Evolutionary conservation across 208 protist species (phyloP).

Genomic region (Acanthamoeba lugdunensis): DNA sequence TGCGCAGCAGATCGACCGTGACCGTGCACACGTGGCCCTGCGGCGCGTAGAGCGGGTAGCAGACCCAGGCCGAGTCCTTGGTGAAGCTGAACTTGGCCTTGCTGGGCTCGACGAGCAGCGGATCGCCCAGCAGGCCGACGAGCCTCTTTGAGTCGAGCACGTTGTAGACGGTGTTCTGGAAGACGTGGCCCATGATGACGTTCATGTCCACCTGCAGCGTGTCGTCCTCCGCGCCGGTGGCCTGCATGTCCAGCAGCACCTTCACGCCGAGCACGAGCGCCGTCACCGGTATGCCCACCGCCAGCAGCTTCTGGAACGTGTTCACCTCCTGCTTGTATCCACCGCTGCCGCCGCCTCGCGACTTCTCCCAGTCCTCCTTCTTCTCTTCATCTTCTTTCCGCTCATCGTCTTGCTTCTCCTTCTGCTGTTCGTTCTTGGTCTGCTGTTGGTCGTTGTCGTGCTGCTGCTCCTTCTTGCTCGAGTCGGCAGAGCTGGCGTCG

Average conservation of each 20-base stretch:
- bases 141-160: slow-evolving; percentile 49
- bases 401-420: neutral
- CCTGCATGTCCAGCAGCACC: neutral
- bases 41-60: slow-evolving; percentile 14
- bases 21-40: slow-evolving; percentile 25
- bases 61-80: slow-evolving; percentile 36
- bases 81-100: slow-evolving; percentile 48
- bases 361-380: neutral
- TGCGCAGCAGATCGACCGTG: slow-evolving; percentile 30
- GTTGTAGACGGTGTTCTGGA: slow-evolving; percentile 4
- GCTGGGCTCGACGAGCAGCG: neutral
- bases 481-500: neutral
- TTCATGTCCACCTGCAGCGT: slow-evolving; percentile 33
- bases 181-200: neutral
- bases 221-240: neutral
- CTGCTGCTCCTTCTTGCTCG: neutral
- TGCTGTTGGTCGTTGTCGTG: neutral
- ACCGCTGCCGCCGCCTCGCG: neutral
- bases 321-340: neutral
- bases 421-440: neutral
- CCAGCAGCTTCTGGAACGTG: slow-evolving; percentile 29
- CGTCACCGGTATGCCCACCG: neutral
- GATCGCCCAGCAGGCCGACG: neutral
- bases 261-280: slow-evolving; percentile 7
- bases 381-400: neutral